A percentile compares a stretch with the other conserved stretches of the same genome.
Conservation (phyloP, 208 protist genomes). For the Chromosphaera perkinsii region DNA sequence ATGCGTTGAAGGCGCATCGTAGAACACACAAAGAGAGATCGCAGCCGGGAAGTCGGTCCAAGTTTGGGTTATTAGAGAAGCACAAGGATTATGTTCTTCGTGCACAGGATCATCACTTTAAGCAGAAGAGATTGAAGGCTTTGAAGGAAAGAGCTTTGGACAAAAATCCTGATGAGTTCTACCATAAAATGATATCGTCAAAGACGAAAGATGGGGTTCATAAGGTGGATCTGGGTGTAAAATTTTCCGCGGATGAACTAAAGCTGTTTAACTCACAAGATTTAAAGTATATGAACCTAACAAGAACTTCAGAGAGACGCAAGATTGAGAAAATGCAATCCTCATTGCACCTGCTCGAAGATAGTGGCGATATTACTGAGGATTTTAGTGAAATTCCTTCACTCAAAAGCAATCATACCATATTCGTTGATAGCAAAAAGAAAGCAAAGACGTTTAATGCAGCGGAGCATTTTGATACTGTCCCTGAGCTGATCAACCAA, state of each 20-base stretch:
- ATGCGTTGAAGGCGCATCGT: slow-evolving; percentile 25
- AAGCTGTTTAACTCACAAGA: slow-evolving; percentile 9
- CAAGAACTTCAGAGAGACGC: neutral
- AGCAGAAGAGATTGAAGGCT: slow-evolving; percentile 7
- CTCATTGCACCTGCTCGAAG: too few species aligned
- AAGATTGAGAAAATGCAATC: slow-evolving; percentile 9
- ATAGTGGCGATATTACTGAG: too few species aligned
- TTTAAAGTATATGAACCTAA: neutral
- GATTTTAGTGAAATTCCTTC: too few species aligned
- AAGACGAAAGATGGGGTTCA: slow-evolving; percentile 13
- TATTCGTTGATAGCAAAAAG: slow-evolving; percentile 16
- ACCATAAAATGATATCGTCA: slow-evolving; percentile 15
- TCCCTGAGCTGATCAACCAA: neutral
- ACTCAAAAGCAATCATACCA: slow-evolving; percentile 1
- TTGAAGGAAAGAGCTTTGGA: slow-evolving; percentile 12
- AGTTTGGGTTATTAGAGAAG: slow-evolving; percentile 29
- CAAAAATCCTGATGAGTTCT: slow-evolving; percentile 35
- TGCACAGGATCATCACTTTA: slow-evolving; percentile 16
- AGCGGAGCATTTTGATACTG: slow-evolving; percentile 2
- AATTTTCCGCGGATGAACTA: neutral
- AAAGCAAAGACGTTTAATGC: neutral
- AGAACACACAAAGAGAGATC: slow-evolving; percentile 26
- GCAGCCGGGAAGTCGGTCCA: slow-evolving; percentile 8
- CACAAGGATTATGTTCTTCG: slow-evolving; percentile 35
- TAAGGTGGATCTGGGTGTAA: neutral